Base-by-base conservation (phyloP, 805 yeast species). In the Maudiozyma turicensis region DNA sequence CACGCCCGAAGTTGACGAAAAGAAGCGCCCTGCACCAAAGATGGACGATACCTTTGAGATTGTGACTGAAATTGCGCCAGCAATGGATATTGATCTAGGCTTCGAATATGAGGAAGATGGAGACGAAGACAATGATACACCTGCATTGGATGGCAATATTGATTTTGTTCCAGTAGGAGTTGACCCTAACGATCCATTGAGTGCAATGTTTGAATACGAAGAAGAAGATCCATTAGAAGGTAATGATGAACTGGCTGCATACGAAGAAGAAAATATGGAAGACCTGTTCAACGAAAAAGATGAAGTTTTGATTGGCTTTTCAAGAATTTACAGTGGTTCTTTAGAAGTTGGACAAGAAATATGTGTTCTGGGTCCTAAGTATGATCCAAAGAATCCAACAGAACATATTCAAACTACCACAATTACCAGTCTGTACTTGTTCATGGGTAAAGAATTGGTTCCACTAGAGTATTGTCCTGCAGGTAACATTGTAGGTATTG, bases 401-500 rank as follows among this genome's bases (percentile, higher is more conserved):
- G 81, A 82, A 55, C 76, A 82, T 51, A 69, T 75, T 31, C 70
- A 77, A 31, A 75, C 73, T 6, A 77, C 84, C 1, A 78, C 74
- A 11, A 75, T 93, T 37, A 76, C 84, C 6, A 85, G 82, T 41
- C 68, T 93, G 39, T 90, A 79, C 58, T 68, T 93, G 48, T 72
- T 93, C 48, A 93, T 93, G 98, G 99, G 99, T 15, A 74, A 91
- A 54, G 97, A 93, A 51, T 69, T 91, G 35, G 80, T 89, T 2
- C 74, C 90, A 3, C 72, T 93, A 53, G 76, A 82, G 41, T 75
- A 74, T 14, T 96, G 91, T 5, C 96, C 96, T 2, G 91, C 97
- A 1, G 99, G 99, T 33, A 88, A 86, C 56, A 88, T 93, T 52
- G 95, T 87, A 6, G 99, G 97, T 46, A 83, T 93, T 45, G 91